Evolutionary conservation across 306 rosid species (phyloP), one percentile per base, ranked within the genome.

Genomic region (Rubus idaeus): DNA sequence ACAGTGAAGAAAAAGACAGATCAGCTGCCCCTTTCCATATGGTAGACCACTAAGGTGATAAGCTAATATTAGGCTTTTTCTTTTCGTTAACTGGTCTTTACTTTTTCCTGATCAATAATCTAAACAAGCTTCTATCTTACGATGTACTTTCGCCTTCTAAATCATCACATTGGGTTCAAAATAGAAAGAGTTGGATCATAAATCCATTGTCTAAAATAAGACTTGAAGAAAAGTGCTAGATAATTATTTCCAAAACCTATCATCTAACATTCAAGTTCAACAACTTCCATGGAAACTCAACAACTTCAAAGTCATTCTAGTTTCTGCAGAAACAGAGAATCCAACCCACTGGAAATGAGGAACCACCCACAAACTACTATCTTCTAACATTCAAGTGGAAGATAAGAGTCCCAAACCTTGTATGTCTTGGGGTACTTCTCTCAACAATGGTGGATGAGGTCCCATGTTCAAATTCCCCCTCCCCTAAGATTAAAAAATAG

Each of bases 11-110:
- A 52, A 70, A 55, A 55, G 11, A 17, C 44, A 30, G 47, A 70
- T 70, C 50, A 53, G 64, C 64, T n/a, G 75, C 50, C 67, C 17
- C 67, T 73, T 26, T 16, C 8, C 40, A 55, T 10, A n/a, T 72
- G 50, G 51, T n/a, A 39, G 44, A 40, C 76, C 39, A 72, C 23
- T 11, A 10, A 40, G 66, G 23, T 40, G 40, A 40, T 40, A 20
- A 39, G 21, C 66, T 10, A 57, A 8, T 6, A 20, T 10, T 8
- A 1, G 2, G 4, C 0, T 35, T 21, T 73, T 55, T 13, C 6
- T 3, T 37, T 10, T 12, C 30, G 0, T 4, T 66, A 40, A 14
- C n/a, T 6, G 40, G 6, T 20, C 26, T 20, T 70, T 8, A 17
- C 61, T 16, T 53, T 9, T 53, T 7, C 64, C 16, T 37, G 65